A percentile compares a stretch with the other conserved stretches of the same genome.
phyloP scores from a whole-genome alignment of 148 eudicot genomes.

The Fagopyrum tataricum region DNA sequence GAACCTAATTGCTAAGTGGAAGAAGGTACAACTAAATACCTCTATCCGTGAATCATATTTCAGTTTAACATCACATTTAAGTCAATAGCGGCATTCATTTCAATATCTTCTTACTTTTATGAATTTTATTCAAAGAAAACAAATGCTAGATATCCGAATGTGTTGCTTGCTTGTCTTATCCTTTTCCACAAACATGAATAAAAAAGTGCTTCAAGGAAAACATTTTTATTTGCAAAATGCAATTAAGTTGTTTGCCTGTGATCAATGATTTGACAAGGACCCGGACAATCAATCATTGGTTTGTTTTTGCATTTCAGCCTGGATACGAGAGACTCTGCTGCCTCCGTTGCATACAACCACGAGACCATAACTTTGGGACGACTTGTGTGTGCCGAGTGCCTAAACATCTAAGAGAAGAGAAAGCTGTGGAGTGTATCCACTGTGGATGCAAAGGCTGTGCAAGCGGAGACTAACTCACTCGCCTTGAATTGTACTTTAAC shows the following conservation, averaged over 20 bases:
- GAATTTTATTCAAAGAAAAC: no score
- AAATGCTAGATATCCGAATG: no score
- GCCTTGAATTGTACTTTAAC: background rate
- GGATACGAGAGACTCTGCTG: constrained; percentile 92
- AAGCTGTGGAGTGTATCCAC: constrained; percentile 79
- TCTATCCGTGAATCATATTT: background rate
- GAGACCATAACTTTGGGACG: constrained; percentile 85
- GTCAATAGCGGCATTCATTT: no score
- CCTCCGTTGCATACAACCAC: constrained; percentile 74
- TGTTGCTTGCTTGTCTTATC: no score
- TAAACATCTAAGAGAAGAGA: constrained; percentile 82
- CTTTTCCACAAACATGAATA: no score
- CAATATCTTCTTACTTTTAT: no score
- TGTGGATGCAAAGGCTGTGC: constrained; percentile 89
- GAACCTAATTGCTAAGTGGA: constrained; percentile 43
- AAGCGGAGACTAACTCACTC: constrained; percentile 59
- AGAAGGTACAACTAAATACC: constrained; percentile 23
- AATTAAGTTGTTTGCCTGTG: background rate
- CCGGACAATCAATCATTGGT: background rate
- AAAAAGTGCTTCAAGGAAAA: background rate
- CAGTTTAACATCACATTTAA: background rate
- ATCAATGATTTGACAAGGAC: background rate
- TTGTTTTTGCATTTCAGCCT: constrained; percentile 40
- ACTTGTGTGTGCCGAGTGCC: constrained; percentile 93
- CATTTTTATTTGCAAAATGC: background rate